Percentiles rank a stretch among this genome's conserved stretches.
These are phyloP conservation scores for Stromatinia cepivora DNA, from an alignment of 2,329 filamentous ascomycete genomes.

Conservation along the genomic window DNA sequence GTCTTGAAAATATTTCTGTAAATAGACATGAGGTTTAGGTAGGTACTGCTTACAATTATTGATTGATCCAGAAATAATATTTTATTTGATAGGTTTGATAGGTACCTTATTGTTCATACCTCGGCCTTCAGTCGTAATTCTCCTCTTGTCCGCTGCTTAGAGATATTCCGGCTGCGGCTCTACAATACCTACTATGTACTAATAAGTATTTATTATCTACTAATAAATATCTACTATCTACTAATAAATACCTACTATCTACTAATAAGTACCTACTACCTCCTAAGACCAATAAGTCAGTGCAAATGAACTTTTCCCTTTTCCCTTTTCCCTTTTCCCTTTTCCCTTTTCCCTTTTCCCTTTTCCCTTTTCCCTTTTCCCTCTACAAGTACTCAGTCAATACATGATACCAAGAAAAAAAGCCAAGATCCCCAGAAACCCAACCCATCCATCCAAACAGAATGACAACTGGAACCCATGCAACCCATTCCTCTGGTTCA, in stretches of 20 bases:
- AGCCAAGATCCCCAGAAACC: not conserved
- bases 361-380: too few relatives aligned
- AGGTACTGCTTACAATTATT: too few relatives aligned
- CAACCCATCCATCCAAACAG: constrained; percentile 6
- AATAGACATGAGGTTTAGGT: constrained; percentile 1
- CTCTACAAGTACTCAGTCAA: too few relatives aligned
- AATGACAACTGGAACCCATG: not conserved
- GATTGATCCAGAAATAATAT: not conserved
- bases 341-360: too few relatives aligned
- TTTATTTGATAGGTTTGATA: not conserved
- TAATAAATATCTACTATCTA: not conserved
- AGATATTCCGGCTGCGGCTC: not conserved
- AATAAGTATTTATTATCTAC: not conserved
- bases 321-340: too few relatives aligned
- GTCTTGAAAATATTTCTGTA: not conserved
- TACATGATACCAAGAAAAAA: not conserved
- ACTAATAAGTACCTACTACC: not conserved
- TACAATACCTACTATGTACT: not conserved
- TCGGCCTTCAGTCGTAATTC: too few relatives aligned
- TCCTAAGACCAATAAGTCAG: not conserved
- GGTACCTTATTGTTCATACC: too few relatives aligned
- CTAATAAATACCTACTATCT: not conserved
- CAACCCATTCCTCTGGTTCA: constrained; percentile 10
- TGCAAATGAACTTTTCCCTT: constrained; percentile 2
- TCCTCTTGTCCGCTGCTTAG: not conserved